Evolutionary conservation across 768 basidiomycete species (phyloP), one percentile per base, ranked within the genome.

Genomic region (Fomitopsis pulvina): DNA sequence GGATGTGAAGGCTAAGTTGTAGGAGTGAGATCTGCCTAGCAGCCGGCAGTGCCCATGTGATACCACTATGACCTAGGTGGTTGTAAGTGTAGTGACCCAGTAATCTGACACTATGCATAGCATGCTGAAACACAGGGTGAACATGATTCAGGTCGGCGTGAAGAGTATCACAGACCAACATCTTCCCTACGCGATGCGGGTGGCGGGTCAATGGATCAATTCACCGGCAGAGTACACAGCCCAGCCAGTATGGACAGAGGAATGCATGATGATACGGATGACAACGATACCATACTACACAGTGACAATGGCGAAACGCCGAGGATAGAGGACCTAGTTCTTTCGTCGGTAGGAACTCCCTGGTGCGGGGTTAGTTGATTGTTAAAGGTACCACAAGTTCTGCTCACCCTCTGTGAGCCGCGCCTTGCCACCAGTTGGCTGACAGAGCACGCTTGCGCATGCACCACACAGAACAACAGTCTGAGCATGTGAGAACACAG

Each of bases 401-500:
- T 30, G 59, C 86, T 61, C 66, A 96, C 95, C 96, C 76, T 99
- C 96, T 49, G 95, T 97, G 72, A 99, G 74, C 66, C 93, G 84
- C 58, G 94, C 94, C 77, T 86, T 95, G 74, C 96, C 96, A 75
- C 96, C 94, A 28, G 92, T 95, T 47, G 95, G 95, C 69, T 97
- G 95, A 81, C 94, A 97, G 60, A 99, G 78, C 53, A 97, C 87
- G 60, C 85, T 88, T 49, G 89, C 81, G 80, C 96, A 99, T 43
- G 89, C 85, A 49, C 80, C 80, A 69, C 96, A 99, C 63, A 92
- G 75, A 44, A 97, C 93, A 55, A 97, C 96, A 55, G 92, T 95
- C 73, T 97, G 93, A 32, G 95, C 94, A 71, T 99, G 95, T 57
- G 96, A 98, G 84, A 99, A 99, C 63, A 98, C 94, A 58, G 92